Conservation (phyloP, 257 asterid species). For the Henckelia pumila region DNA sequence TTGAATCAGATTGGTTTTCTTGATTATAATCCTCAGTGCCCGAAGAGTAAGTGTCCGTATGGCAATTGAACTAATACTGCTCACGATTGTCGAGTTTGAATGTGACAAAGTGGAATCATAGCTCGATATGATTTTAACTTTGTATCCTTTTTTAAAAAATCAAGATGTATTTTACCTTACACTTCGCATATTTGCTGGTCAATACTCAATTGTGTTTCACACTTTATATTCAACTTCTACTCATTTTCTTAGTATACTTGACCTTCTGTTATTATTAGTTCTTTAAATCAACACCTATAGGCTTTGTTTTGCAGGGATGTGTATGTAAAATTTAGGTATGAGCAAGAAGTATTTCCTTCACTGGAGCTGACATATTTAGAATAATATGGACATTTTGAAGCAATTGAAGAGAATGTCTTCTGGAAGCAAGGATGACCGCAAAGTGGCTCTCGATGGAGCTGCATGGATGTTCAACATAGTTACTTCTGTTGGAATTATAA, state of each 20-base stretch:
- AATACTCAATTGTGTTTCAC: too few species aligned
- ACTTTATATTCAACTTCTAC: background rate
- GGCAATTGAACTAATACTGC: background rate
- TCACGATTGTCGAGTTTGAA: background rate
- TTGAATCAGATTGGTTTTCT: background rate
- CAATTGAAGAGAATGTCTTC: constrained; percentile 39
- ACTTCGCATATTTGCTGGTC: background rate
- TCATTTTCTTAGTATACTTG: background rate
- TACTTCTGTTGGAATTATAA: constrained; percentile 65
- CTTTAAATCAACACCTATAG: background rate
- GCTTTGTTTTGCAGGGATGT: background rate
- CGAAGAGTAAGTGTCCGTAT: background rate
- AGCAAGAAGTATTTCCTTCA: background rate
- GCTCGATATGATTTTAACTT: too few species aligned
- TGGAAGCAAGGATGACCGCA: constrained; percentile 50
- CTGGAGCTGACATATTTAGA: constrained; percentile 6
- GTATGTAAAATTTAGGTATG: background rate
- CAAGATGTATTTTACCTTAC: too few species aligned
- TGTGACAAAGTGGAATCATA: background rate
- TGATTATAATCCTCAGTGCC: background rate
- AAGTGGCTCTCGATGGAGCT: constrained; percentile 43
- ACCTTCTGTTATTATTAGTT: background rate
- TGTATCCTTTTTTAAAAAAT: too few species aligned
- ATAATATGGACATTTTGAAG: constrained; percentile 22
- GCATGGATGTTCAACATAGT: constrained; percentile 69